Conservation (phyloP, 805 yeast species). For the Ogataea nonfermentans region DNA sequence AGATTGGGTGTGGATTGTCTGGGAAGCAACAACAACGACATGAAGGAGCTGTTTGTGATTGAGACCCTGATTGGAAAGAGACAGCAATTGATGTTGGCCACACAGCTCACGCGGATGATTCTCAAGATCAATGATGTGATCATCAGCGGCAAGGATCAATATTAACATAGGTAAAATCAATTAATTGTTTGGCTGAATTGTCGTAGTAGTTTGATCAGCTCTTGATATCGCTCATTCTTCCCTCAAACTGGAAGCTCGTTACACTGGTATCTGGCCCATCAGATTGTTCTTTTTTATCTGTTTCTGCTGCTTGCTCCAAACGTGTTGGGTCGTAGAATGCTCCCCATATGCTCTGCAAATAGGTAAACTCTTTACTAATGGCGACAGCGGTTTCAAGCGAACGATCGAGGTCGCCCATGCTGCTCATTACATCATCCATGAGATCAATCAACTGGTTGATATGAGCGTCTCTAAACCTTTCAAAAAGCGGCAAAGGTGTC, state of each 20-base stretch:
- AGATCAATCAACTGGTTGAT: constrained; percentile 18
- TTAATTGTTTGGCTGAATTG: too few relatives aligned
- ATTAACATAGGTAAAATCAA: constrained; percentile 13
- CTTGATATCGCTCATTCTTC: constrained; percentile 26
- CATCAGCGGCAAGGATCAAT: constrained; percentile 46
- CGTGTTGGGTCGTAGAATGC: constrained; percentile 24
- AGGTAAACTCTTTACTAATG: constrained; percentile 22
- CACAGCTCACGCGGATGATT: constrained; percentile 97
- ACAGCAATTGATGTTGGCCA: constrained; percentile 92
- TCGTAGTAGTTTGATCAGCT: not conserved
- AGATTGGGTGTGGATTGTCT: constrained; percentile 91
- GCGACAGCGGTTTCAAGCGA: constrained; percentile 23
- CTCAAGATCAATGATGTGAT: constrained; percentile 96
- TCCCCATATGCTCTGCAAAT: constrained; percentile 22
- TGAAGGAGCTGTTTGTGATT: constrained; percentile 91
- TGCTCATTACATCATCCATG: constrained; percentile 21
- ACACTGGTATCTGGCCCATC: constrained; percentile 13
- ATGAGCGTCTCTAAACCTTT: constrained; percentile 20
- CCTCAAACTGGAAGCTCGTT: constrained; percentile 27
- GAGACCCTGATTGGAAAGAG: constrained; percentile 97
- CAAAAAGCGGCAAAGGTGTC: constrained; percentile 17
- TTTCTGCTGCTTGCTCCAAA: constrained; percentile 10
- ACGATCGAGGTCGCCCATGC: constrained; percentile 22
- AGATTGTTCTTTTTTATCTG: constrained; percentile 11
- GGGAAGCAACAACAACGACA: constrained; percentile 83